Evolutionary conservation across 2,329 filamentous ascomycete genomes (phyloP), one percentile per base, ranked within the genome.

Genomic region (Colletotrichum gloeosporioides): DNA sequence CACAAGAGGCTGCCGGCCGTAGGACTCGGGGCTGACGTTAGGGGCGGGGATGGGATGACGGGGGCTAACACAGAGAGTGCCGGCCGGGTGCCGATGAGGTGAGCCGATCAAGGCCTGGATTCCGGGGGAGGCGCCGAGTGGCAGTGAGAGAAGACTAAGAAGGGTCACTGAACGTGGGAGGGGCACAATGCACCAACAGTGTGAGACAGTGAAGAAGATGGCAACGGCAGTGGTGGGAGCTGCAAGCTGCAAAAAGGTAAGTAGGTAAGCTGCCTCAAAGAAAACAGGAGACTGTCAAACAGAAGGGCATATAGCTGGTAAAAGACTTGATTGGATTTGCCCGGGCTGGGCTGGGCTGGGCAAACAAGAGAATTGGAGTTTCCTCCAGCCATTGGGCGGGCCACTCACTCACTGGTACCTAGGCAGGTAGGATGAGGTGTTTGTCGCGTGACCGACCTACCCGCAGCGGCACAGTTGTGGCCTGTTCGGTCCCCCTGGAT

Each of bases 381-480:
- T 22, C n/a, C 29, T n/a, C 44, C 57, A 49, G 68, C 64, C 39
- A 73, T 73, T 69, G 73, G 64, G 70, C 44, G 44, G 44, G 44
- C n/a, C 44, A n/a, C n/a, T 53, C 44, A 53, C 44, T 53, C 44
- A 53, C 44, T 39, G 55, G 31, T 12, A 49, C 39, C 39, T 49
- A 18, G 39, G 39, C 18, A n/a, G 39, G 39, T 27, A 39, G 68
- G 57, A 73, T 69, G 70, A 73, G 57, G 70, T 68, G 70, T 76
- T 76, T 65, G 73, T 76, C 73, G 73, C 73, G 73, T 76, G 73
- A 76, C 73, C 59, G 34, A 44, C 15, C 64, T 64, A 61, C 34
- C 73, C 29, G 63, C 73, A 73, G 64, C 65, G 64, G 73, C 64
- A 76, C 73, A 76, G 70, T 62, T 68, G 63, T 73, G 71, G 70